Base-by-base conservation (phyloP, 1,284 basidiomycete genomes). In the Bjerkandera adusta region DNA sequence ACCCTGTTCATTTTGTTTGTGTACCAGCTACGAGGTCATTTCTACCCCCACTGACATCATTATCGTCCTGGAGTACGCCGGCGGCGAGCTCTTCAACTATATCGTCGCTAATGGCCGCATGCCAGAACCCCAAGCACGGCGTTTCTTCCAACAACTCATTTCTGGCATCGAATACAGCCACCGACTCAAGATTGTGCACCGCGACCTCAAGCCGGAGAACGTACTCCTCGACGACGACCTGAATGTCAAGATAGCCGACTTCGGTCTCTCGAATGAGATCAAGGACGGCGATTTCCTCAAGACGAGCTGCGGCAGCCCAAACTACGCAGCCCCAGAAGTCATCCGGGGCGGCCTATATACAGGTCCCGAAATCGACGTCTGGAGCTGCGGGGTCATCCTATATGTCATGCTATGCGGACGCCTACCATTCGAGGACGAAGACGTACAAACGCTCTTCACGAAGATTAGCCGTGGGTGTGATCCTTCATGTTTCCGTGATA, bases 291-390 rank as follows among this genome's bases (percentile, higher is more conserved):
- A 94, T 63, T 97, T 97, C 65, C 72, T 97, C 51, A 91, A 92
- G 61, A 97, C 94, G 7, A 93, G 89, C 57, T 97, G 94, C 65
- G 94, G 94, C 1, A 93, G 89, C 64, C 94, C 94, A 1, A 97
- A 97, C 67, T 97, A 97, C 59, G 94, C 94, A 45, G 94, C 94
- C 0, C 94, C 94, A 1, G 94, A 97, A 62, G 94, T 97, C 57
- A 96, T 97, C 57, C 80, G 86, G 18, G 93, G 93, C 12, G 90
- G 90, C 49, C 75, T 95, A 6, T 97, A 97, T 63, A 92, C 92
- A 1, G 94, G 94, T 0, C 93, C 94, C 0, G 94, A 96, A 66
- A 95, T 97, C 58, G 94, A 97, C 59, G 92, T 97, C n/a, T 97
- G 94, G 94, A 92, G 89, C 58, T 90, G 90, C 48, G 94, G 94